Evolutionary conservation across 352 stramenopile species (phyloP), one percentile per base, ranked within the genome.

Genomic region (Phytophthora gonapodyides): DNA sequence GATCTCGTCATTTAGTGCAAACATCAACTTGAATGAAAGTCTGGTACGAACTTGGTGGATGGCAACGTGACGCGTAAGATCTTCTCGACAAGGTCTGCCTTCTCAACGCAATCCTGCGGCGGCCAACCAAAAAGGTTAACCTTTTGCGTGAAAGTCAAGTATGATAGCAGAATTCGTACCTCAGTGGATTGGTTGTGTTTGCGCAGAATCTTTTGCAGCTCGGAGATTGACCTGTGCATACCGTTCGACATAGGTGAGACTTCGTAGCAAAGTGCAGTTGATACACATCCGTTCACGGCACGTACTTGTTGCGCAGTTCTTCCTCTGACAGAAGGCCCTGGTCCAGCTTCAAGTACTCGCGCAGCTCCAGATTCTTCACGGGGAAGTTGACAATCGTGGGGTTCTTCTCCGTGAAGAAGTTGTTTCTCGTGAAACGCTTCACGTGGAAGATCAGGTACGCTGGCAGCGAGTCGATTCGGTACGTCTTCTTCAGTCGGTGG

Each of bases 391-490:
- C 97, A 78, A 99, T 99, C 9, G 97, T 99, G 24, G 97, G 96
- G 72, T 99, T 99, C 78, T 99, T 99, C 81, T 99, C 98, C 1
- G 92, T 83, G 55, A 97, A 98, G 64, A 99, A 99, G 47, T 97
- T 96, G 80, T 99, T 99, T 19, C 89, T 90, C 33, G 94, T 98
- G 70, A 99, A 99, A 13, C 98, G 89, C 66, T 94, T 97, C 34
- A 99, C 81, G 68, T 99, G 93, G 54, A 99, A 91, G 36, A 99
- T 97, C 6, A 99, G 67, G 75, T 99, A 99, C 19, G 61, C 67
- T 11, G 97, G 97, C 12, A 99, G 75, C 16, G 84, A 80, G 10
- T 89, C 73, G 41, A 99, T 91, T 21, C 76, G 75, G 79, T 99
- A 99, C 4, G 89, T 94, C 66, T 93, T 98, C 61, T 77, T 90